Conservation (phyloP, 345 rosid species). For the Abelmoschus esculentus region DNA sequence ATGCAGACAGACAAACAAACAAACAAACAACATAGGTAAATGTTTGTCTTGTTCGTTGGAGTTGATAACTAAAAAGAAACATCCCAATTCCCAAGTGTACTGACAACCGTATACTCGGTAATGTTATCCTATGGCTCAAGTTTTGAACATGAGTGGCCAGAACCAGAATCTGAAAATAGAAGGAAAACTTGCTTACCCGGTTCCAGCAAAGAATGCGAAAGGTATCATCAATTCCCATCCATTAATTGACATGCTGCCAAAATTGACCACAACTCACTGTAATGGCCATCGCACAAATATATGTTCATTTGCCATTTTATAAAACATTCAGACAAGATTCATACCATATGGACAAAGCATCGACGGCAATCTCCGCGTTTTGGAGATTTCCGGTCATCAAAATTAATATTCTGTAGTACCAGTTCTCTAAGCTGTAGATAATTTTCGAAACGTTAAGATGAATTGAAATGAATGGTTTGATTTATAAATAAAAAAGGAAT, state of each 20-base stretch:
- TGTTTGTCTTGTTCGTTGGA: too few relatives aligned
- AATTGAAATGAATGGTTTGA: too few relatives aligned
- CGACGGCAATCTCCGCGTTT: constrained; percentile 65
- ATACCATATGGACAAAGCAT: constrained; percentile 83
- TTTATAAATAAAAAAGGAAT: too few relatives aligned
- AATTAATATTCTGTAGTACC: constrained; percentile 78
- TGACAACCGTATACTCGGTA: too few relatives aligned
- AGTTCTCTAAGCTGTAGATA: constrained; percentile 66
- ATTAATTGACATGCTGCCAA: constrained; percentile 70
- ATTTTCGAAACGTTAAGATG: neutral
- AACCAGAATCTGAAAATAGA: neutral
- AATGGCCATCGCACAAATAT: too few relatives aligned
- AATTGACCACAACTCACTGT: neutral
- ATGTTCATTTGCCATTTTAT: too few relatives aligned
- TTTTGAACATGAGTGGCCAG: neutral
- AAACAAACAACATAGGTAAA: too few relatives aligned
- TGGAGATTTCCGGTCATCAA: constrained; percentile 73
- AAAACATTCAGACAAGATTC: neutral
- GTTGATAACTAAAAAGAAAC: too few relatives aligned
- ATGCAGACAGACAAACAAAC: too few relatives aligned
- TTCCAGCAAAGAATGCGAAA: constrained; percentile 77
- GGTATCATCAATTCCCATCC: constrained; percentile 96
- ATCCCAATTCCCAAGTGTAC: too few relatives aligned
- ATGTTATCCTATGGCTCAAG: too few relatives aligned
- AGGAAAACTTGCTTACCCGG: constrained; percentile 39